Evolutionary conservation across 2,329 filamentous ascomycete species (phyloP), one percentile per base, ranked within the genome.

Genomic region (Moelleriella libera): DNA sequence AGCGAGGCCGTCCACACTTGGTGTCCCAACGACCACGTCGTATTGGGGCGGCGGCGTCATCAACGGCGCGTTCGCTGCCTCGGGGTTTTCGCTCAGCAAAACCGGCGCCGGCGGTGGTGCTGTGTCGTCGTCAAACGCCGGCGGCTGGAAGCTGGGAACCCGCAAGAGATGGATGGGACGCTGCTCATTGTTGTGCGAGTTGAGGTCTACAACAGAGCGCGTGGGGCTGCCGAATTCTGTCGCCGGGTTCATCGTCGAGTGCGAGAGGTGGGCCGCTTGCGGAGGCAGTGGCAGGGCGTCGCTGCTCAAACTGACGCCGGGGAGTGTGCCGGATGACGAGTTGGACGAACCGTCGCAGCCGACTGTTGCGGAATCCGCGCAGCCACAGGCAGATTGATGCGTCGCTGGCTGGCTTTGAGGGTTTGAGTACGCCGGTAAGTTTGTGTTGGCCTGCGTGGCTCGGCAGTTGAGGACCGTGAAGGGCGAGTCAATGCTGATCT

Each of bases 401-500:
- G 58, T 53, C 62, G 68, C 32, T 60, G 73, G 47, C 68, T 69
- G 54, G 48, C 68, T 75, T 7, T 78, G 80, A 4, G 64, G 59
- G 28, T 71, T 69, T 6, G 69, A 66, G 62, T 96, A 96, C 12
- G 85, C 84, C 0, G 89, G 89, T 9, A 95, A 74, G 10, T 81
- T 80, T 30, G 85, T 94, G 63, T 95, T 95, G 45, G 86, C 83
- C 61, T 92, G 85, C 1, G 88, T 94, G n/a, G 89, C 88, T 52
- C 85, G 85, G 68, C 89, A 96, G 52, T 89, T 90, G 44, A 95
- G 82, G 43, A 95, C 87, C 51, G 90, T 90, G 60, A 96, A 90
- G 1, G 89, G 89, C 1, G 88, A 95, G 65, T 96, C 89, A 56
- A 96, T 96, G 54, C 88, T 94, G 57, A 95, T 95, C 63, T 96